phyloP scores from a whole-genome alignment of 371 early-diverging fungal species.

The Batrachochytrium dendrobatidis region DNA sequence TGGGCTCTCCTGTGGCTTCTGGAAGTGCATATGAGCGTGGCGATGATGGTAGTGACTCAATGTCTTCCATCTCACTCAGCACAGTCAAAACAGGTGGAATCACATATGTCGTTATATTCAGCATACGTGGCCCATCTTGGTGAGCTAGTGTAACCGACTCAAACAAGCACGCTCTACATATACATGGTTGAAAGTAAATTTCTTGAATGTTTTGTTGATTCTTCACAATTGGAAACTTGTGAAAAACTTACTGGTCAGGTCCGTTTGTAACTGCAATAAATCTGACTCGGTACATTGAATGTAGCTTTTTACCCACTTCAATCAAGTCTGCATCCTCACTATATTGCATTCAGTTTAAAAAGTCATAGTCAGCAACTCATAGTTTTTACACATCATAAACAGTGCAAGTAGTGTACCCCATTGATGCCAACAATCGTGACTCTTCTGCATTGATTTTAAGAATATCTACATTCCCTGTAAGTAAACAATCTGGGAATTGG shows the following conservation, averaged over 20 bases:
- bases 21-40: constrained; percentile 7
- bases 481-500: constrained; percentile 25
- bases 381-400: not conserved
- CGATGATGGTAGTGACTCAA: constrained; percentile 1
- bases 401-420: constrained; percentile 4
- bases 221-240: not conserved
- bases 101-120: not conserved
- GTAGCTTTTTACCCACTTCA: constrained; percentile 8
- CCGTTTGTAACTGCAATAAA: constrained; percentile 38
- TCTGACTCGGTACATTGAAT: constrained; percentile 13
- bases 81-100: not conserved
- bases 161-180: not conserved
- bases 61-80: not conserved
- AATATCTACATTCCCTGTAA: constrained; percentile 28
- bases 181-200: not conserved
- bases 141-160: not conserved
- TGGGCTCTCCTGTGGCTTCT: constrained; percentile 7
- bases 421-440: constrained; percentile 7
- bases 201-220: not conserved
- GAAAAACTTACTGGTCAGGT: constrained; percentile 14
- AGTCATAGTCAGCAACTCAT: not conserved
- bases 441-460: constrained; percentile 39
- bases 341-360: not conserved
- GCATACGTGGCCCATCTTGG: not conserved
- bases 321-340: constrained; percentile 9